phyloP scores from a whole-genome alignment of 2,329 filamentous ascomycete genomes.

The Aspergillus sp. region DNA sequence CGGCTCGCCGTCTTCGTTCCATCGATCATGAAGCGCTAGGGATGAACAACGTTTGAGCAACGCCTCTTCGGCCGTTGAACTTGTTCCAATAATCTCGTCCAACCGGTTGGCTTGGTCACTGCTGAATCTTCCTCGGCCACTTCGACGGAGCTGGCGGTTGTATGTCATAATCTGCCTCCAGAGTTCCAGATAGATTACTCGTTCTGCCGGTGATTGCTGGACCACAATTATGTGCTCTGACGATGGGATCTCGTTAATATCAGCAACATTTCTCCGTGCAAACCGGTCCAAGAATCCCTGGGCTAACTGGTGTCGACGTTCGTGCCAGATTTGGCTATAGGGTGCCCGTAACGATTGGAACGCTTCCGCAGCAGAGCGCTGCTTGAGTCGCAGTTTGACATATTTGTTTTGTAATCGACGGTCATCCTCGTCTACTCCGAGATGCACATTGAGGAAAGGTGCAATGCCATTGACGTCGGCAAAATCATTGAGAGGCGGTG shows the following conservation, averaged over 20 bases:
- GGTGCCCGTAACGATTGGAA: conserved; percentile 56
- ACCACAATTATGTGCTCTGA: conserved; percentile 49
- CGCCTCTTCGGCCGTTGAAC: conserved; percentile 53
- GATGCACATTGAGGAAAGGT: conserved; percentile 54
- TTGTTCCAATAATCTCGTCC: conserved; percentile 49
- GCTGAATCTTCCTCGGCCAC: conserved; percentile 25
- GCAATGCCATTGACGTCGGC: conserved; percentile 62
- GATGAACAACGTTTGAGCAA: conserved; percentile 52
- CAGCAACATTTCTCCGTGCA: conserved; percentile 50
- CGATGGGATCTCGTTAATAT: conserved; percentile 49
- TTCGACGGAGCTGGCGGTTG: conserved; percentile 46
- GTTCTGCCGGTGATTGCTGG: conserved; percentile 50
- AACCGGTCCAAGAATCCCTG: conserved; percentile 59
- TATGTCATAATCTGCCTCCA: conserved; percentile 55
- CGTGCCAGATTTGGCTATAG: conserved; percentile 55
- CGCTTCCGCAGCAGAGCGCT: conserved; percentile 50
- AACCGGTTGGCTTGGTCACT: conserved; percentile 42
- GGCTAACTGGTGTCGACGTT: conserved; percentile 52
- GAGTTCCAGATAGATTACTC: conserved; percentile 57
- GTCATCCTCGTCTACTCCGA: conserved; percentile 57
- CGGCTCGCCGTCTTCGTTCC: conserved; percentile 27
- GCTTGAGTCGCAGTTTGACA: conserved; percentile 35
- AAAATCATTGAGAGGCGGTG: conserved; percentile 60
- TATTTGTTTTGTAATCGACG: conserved; percentile 49
- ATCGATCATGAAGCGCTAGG: conserved; percentile 33